Percentiles rank a stretch among this genome's conserved stretches.
phyloP scores from a whole-genome alignment of 2,329 filamentous ascomycete genomes.

The Ascochyta pisi region DNA sequence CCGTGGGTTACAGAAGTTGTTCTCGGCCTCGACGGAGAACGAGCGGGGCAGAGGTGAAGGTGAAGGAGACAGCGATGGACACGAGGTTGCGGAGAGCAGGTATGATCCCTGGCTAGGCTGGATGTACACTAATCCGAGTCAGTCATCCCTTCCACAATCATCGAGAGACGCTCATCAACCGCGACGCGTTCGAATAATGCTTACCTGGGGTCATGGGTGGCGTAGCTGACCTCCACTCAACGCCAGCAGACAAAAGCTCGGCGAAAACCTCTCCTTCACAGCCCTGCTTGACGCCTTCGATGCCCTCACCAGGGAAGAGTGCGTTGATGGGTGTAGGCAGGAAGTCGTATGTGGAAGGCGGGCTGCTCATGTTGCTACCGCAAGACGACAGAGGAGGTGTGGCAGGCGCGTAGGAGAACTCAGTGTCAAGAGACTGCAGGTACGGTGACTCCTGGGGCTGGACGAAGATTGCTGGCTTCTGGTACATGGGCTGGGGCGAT shows the following conservation, averaged over 20 bases:
- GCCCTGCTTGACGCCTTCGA: slow-evolving; percentile 58
- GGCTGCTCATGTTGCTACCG: slow-evolving; percentile 85
- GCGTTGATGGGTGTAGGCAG: slow-evolving; percentile 84
- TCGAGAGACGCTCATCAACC: slow-evolving; percentile 1
- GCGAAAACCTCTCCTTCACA: slow-evolving; percentile 73
- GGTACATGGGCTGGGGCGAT: slow-evolving; percentile 74
- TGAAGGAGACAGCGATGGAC: slow-evolving; percentile 86
- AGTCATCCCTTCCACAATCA: slow-evolving; percentile 24
- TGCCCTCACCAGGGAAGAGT: slow-evolving; percentile 63
- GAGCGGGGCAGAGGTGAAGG: slow-evolving; percentile 79
- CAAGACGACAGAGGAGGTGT: slow-evolving; percentile 88
- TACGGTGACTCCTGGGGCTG: slow-evolving; percentile 64
- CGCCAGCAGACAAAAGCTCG: slow-evolving; percentile 74
- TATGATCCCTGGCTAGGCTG: slow-evolving; percentile 71
- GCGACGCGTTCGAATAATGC: slow-evolving; percentile 41
- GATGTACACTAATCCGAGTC: slow-evolving; percentile 64
- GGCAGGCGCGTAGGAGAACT: slow-evolving; percentile 77
- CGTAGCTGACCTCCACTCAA: slow-evolving; percentile 79
- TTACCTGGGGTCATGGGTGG: slow-evolving; percentile 91
- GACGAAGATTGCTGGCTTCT: slow-evolving; percentile 76
- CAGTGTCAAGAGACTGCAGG: slow-evolving; percentile 73
- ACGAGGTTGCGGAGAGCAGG: slow-evolving; percentile 74
- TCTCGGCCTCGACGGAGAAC: slow-evolving; percentile 71
- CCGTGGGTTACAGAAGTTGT: slow-evolving; percentile 90
- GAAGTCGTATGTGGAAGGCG: slow-evolving; percentile 74